phyloP scores from a whole-genome alignment of 352 stramenopile species.

The Aphanomyces cochlioides region DNA sequence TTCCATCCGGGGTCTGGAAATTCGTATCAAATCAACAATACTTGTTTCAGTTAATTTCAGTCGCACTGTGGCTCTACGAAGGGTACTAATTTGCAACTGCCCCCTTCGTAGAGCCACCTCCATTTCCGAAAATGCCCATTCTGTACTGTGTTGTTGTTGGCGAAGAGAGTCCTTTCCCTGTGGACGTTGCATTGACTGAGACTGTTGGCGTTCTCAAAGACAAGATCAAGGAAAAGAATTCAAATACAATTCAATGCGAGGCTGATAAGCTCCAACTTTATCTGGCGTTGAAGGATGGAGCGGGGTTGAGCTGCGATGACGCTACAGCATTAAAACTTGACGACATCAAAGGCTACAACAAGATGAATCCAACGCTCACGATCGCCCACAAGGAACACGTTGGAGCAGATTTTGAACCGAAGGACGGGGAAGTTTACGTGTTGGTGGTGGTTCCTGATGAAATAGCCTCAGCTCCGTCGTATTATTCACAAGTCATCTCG shows the following conservation, averaged over 20 bases:
- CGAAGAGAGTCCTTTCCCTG: constrained; percentile 23
- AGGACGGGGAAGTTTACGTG: not conserved
- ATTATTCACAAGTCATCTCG: no score
- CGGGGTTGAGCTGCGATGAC: not conserved
- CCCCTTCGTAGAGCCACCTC: no score
- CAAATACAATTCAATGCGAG: constrained; percentile 13
- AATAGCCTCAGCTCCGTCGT: no score
- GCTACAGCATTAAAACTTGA: not conserved
- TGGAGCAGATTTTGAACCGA: not conserved
- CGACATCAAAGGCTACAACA: constrained; percentile 4
- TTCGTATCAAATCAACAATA: no score
- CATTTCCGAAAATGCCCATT: not conserved
- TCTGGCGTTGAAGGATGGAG: not conserved
- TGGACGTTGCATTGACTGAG: constrained; percentile 23
- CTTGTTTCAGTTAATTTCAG: constrained; percentile 67
- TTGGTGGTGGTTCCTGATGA: no score
- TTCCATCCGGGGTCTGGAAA: no score
- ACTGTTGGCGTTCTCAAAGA: constrained; percentile 20
- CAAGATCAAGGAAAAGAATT: constrained; percentile 24
- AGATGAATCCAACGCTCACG: not conserved
- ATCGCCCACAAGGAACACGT: not conserved
- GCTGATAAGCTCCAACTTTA: constrained; percentile 1
- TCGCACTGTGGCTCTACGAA: constrained; percentile 64
- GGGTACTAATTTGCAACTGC: no score
- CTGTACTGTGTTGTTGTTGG: constrained; percentile 31